Evolutionary conservation across 1,284 basidiomycete genomes (phyloP), one percentile per base, ranked within the genome.

Genomic region (Leccinum solheimii): DNA sequence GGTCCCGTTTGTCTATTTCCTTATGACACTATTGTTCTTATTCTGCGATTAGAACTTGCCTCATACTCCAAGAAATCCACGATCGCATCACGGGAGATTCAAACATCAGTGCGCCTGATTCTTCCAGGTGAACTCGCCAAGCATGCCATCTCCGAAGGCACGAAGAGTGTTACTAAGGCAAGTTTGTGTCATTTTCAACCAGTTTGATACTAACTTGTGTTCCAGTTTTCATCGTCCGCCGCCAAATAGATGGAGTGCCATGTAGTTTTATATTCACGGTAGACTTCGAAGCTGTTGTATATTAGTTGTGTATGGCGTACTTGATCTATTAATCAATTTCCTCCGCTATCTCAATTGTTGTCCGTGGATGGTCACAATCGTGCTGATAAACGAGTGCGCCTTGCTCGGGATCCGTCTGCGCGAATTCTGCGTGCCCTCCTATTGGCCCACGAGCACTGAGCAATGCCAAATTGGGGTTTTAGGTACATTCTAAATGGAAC

Each of bases 1-100:
- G 32, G 67, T 57, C 23, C 13, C 13, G 2, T 16, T 38, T n/a
- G 0, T 45, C 14, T 57, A 30, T 55, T 16, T 14, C 3, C 34
- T n/a, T 0, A 2, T 11, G 11, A 23, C 13, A 21, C 10, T 10
- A 23, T 26, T 1, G 6, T n/a, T 23, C 57, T 64, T n/a, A 74
- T 23, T 0, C 14, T 2, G 30, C 4, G 5, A 10, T 54, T 79
- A 85, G 84, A 90, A 76, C 85, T 92, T 67, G 88, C 90, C 48
- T 81, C 84, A 1, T 91, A 92, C 83, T 90, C 88, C 67, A 90
- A 90, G 81, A 89, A 90, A 78, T 88, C 88, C 16, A 92, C 90
- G 58, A 91, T 92, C 75, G 90, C 90, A 63, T 91, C 89, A 55
- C 87, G 90, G 64, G 90, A 92, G 76, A 91, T 92, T 70, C 90